phyloP scores from a whole-genome alignment of 371 early-diverging fungal species.

The Basidiobolus meristosporus region DNA sequence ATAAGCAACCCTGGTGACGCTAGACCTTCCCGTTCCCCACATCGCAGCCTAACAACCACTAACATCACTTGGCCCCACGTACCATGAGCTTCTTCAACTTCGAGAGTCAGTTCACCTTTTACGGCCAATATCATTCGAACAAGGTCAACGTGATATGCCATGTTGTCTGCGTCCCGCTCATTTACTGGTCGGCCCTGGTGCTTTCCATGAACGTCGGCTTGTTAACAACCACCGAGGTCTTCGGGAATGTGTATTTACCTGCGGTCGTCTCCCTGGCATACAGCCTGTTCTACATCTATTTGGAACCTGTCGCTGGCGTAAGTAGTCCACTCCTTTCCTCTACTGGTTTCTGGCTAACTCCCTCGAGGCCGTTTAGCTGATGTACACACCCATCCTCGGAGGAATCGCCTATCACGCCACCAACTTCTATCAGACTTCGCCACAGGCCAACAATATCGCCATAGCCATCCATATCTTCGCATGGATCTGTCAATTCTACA shows the following conservation, averaged over 20 bases:
- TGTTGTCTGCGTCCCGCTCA: constrained; percentile 76
- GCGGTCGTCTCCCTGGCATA: constrained; percentile 30
- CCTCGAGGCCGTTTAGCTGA: constrained; percentile 2
- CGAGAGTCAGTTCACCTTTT: constrained; percentile 48
- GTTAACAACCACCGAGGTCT: constrained; percentile 15
- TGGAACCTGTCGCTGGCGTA: constrained; percentile 58
- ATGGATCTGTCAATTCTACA: constrained; percentile 80
- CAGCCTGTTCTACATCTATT: constrained; percentile 46
- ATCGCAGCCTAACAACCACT: too few species aligned
- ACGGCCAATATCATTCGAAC: constrained; percentile 65
- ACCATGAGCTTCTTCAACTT: constrained; percentile 6
- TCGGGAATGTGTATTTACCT: constrained; percentile 4
- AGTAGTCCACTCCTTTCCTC: not conserved
- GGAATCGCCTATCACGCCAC: constrained; percentile 35
- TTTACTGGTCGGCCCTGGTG: constrained; percentile 58
- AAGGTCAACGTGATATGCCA: constrained; percentile 64
- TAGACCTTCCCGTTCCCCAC: too few species aligned
- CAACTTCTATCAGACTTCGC: constrained; percentile 15
- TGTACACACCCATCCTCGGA: constrained; percentile 39
- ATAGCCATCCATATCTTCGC: constrained; percentile 32
- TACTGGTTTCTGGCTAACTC: not conserved
- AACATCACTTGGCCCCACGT: too few species aligned
- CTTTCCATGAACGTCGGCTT: constrained; percentile 2
- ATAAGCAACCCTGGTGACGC: too few species aligned
- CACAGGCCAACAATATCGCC: constrained; percentile 27